phyloP scores from a whole-genome alignment of 2,329 filamentous ascomycete species.

The Fusarium sp. region DNA sequence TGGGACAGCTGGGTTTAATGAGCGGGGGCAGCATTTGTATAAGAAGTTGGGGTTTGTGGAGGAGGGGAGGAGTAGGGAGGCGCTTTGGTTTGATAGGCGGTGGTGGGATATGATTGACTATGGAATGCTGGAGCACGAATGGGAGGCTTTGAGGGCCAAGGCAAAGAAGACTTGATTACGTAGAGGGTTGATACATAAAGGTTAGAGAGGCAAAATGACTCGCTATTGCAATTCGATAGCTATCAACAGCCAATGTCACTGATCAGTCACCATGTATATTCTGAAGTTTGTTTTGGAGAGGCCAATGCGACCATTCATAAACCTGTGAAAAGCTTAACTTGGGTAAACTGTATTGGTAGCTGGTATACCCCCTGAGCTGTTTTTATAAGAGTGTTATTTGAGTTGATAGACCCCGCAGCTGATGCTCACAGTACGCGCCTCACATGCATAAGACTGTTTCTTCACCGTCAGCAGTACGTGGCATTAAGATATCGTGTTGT shows the following conservation, averaged over 20 bases:
- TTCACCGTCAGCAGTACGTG: not conserved
- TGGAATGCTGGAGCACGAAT: constrained; percentile 52
- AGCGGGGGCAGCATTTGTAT: constrained; percentile 54
- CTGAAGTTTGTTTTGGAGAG: not conserved
- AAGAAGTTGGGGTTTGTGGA: constrained; percentile 54
- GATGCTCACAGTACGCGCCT: rapidly evolving
- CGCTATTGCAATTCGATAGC: not conserved
- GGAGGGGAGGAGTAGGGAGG: constrained; percentile 55
- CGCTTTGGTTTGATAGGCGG: constrained; percentile 53
- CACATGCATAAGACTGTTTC: not conserved
- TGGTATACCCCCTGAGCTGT: too few relatives aligned
- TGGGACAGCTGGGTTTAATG: constrained; percentile 53
- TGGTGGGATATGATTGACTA: constrained; percentile 50
- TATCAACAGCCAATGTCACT: not conserved
- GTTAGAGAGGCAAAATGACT: not conserved
- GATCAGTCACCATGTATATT: rapidly evolving
- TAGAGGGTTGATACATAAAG: too few relatives aligned
- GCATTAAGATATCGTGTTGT: too few relatives aligned
- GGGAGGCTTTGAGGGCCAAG: constrained; percentile 36
- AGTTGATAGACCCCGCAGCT: too few relatives aligned
- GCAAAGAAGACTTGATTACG: not conserved
- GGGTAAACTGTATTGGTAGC: too few relatives aligned
- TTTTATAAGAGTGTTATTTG: too few relatives aligned
- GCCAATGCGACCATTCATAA: not conserved
- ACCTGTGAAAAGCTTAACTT: too few relatives aligned